Evolutionary conservation across 768 basidiomycete species (phyloP).

Genomic region (Pulveroboletus sp.): DNA sequence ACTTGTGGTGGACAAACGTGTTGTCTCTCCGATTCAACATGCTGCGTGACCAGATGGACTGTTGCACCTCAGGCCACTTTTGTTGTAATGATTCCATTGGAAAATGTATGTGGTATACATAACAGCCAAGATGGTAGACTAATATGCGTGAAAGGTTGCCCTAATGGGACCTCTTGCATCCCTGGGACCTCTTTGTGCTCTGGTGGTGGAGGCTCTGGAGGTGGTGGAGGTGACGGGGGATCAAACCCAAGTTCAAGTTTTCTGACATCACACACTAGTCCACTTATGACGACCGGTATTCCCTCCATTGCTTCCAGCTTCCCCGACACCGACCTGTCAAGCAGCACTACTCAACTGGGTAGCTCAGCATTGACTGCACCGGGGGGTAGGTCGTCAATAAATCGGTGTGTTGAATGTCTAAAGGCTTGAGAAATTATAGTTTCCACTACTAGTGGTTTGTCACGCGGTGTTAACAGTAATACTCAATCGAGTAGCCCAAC

Average conservation of each 20-base stretch:
- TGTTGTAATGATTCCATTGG: constrained; percentile 23
- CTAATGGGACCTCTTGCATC: constrained; percentile 8
- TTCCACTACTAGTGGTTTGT: not conserved
- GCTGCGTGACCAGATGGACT: constrained; percentile 6
- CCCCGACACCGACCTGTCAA: not conserved
- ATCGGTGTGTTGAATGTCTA: not conserved
- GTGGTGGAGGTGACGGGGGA: constrained; percentile 3
- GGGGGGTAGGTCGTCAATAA: not conserved
- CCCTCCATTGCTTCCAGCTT: not conserved
- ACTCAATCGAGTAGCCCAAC: not conserved
- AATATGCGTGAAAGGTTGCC: constrained; percentile 15
- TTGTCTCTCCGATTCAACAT: constrained; percentile 6
- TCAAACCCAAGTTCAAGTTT: not conserved
- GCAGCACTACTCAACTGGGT: not conserved
- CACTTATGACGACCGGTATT: not conserved
- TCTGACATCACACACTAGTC: not conserved
- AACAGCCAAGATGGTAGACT: not conserved
- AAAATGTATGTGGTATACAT: constrained; percentile 15
- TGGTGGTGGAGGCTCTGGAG: not conserved
- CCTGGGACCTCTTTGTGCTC: constrained; percentile 4
- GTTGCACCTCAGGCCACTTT: constrained; percentile 8
- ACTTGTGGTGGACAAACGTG: constrained; percentile 13
- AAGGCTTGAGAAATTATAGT: not conserved
- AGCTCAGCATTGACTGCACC: not conserved
- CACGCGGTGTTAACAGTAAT: constrained; percentile 2